Percentiles rank a stretch among this genome's conserved stretches.
Conservation (phyloP, 305 asterid species). For the Plantago lanceolata region DNA sequence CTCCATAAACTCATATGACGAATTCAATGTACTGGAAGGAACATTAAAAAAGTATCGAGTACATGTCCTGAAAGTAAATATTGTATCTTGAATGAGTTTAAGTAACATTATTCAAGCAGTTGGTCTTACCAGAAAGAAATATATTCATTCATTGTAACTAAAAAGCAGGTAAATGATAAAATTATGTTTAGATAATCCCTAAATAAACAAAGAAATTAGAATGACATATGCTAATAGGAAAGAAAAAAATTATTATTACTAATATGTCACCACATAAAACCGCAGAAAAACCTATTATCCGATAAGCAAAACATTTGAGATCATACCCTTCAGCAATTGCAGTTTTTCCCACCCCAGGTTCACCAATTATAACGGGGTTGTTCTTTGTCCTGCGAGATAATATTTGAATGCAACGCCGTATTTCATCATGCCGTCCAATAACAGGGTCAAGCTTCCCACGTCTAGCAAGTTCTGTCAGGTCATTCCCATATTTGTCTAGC, state of each 20-base stretch:
- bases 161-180: too few species aligned
- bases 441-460: slow-evolving; percentile 82
- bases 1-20: neutral
- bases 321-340: slow-evolving; percentile 83
- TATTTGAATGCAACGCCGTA: slow-evolving; percentile 74
- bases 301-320: slow-evolving; percentile 18
- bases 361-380: slow-evolving; percentile 78
- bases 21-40: neutral
- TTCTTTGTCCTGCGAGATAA: slow-evolving; percentile 71
- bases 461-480: slow-evolving; percentile 75
- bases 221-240: neutral
- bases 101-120: too few species aligned
- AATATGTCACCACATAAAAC: slow-evolving; percentile 1
- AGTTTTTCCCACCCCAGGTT: slow-evolving; percentile 87
- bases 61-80: neutral
- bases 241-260: neutral
- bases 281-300: slow-evolving; percentile 1
- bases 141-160: too few species aligned
- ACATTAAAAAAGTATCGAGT: neutral
- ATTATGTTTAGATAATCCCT: too few species aligned
- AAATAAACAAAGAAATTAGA: neutral
- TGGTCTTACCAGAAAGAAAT: too few species aligned
- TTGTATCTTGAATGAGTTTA: too few species aligned
- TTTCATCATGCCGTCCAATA: slow-evolving; percentile 79
- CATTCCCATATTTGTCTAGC: slow-evolving; percentile 76